These are phyloP conservation scores for Ceratocystis cubensis DNA, from an alignment of 2,329 filamentous ascomycete genomes.

Conservation along the genomic window DNA sequence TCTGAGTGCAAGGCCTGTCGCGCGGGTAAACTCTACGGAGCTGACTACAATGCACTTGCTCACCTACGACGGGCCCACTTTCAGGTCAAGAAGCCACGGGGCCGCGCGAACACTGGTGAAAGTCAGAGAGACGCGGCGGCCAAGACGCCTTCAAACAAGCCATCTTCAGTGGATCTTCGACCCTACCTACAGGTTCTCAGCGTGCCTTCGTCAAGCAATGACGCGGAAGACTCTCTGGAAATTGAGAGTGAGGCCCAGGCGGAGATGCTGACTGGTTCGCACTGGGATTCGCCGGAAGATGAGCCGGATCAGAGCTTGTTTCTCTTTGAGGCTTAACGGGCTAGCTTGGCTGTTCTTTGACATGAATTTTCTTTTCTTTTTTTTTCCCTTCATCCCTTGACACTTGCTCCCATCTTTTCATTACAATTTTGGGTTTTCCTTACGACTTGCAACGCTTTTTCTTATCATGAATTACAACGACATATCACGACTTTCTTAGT, in stretches of 20 bases:
- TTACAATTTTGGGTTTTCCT: neutral
- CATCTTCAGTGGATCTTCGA: slow-evolving; percentile 18
- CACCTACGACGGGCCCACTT: slow-evolving; percentile 84
- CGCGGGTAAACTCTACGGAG: slow-evolving; percentile 65
- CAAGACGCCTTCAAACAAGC: slow-evolving; percentile 14
- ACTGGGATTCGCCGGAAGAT: neutral
- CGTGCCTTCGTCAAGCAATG: neutral
- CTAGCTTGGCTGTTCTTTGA: neutral
- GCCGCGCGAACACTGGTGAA: slow-evolving; percentile 26
- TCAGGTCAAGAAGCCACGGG: slow-evolving; percentile 46
- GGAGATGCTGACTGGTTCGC: neutral
- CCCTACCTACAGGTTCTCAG: slow-evolving; percentile 14
- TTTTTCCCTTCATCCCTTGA: neutral
- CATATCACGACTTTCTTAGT: neutral
- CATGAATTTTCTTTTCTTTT: neutral
- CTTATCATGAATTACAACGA: neutral
- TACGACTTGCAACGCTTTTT: slow-evolving; percentile 14
- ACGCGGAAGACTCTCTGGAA: slow-evolving; percentile 11
- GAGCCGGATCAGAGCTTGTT: neutral
- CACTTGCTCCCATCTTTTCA: too few relatives aligned
- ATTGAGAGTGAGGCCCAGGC: neutral
- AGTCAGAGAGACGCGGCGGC: slow-evolving; percentile 22
- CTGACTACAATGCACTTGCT: slow-evolving; percentile 89
- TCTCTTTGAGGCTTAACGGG: neutral
- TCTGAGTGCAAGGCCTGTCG: slow-evolving; percentile 73